These are phyloP conservation scores for Allium fistulosum DNA, from an alignment of 106 monocot genomes.

Conservation along the genomic window DNA sequence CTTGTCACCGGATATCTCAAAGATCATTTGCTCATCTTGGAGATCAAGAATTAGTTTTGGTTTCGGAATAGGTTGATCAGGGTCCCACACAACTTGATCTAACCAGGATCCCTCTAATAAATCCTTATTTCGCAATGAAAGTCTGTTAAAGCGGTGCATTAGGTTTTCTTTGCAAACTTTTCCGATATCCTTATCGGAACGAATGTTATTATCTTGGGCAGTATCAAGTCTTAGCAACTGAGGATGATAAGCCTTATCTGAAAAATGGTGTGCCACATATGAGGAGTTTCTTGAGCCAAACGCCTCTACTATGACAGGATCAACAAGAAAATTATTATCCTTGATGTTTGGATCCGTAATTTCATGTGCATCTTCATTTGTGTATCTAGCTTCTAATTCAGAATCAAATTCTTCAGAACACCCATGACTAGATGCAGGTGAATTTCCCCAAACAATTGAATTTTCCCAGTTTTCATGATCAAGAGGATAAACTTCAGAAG, in stretches of 20 bases:
- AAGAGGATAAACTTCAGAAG: constrained; percentile 80
- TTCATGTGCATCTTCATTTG: constrained; percentile 12
- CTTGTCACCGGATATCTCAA: constrained; percentile 71
- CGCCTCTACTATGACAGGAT: constrained; percentile 19
- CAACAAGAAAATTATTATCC: constrained; percentile 11
- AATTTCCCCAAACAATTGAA: constrained; percentile 90
- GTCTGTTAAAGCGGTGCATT: constrained; percentile 29
- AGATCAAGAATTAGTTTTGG: constrained; percentile 95
- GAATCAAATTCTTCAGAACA: constrained; percentile 33
- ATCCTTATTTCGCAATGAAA: constrained; percentile 70
- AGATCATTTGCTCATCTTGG: constrained; percentile 91
- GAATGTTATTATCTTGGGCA: constrained; percentile 11
- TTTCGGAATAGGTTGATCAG: constrained; percentile 43
- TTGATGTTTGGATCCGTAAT: constrained; percentile 4
- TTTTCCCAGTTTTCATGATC: constrained; percentile 95
- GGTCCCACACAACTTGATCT: constrained; percentile 82
- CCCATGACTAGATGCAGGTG: constrained; percentile 40
- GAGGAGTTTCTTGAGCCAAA: constrained; percentile 18
- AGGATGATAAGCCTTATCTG: constrained; percentile 22
- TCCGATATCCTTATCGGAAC: constrained; percentile 9
- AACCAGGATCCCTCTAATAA: constrained; percentile 81
- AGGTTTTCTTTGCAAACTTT: constrained; percentile 15
- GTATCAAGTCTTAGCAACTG: constrained; percentile 27
- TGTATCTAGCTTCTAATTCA: constrained; percentile 23
- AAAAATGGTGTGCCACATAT: constrained; percentile 6